A percentile compares a stretch with the other conserved stretches of the same genome.
These are phyloP conservation scores for Penicillium sp. DNA, from an alignment of 2,329 filamentous ascomycete genomes.

Conservation along the genomic window DNA sequence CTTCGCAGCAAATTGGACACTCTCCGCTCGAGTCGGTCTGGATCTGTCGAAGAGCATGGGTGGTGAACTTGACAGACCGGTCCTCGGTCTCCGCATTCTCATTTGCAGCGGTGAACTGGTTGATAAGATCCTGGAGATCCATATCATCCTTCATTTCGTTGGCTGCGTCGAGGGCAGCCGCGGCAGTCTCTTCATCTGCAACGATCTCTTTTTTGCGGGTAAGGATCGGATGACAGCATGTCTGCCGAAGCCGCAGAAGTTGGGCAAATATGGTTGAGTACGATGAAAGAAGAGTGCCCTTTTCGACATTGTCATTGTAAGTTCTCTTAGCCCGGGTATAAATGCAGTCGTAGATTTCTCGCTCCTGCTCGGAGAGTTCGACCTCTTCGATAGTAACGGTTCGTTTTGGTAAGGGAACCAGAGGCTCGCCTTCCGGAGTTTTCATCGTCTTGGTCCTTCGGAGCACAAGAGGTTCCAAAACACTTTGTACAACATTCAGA, in stretches of 20 bases:
- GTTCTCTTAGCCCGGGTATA: slow-evolving; percentile 75
- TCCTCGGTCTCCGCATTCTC: slow-evolving; percentile 50
- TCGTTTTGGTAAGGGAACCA: slow-evolving; percentile 78
- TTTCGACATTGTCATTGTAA: slow-evolving; percentile 80
- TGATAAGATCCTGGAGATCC: slow-evolving; percentile 82
- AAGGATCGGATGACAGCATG: slow-evolving; percentile 87
- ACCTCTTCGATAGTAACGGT: slow-evolving; percentile 81
- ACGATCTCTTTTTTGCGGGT: slow-evolving; percentile 80
- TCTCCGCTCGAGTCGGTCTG: slow-evolving; percentile 82
- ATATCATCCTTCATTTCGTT: slow-evolving; percentile 89
- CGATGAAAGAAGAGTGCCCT: slow-evolving; percentile 87
- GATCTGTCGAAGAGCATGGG: slow-evolving; percentile 84
- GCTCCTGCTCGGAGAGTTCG: slow-evolving; percentile 75
- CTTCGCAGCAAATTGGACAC: slow-evolving; percentile 90
- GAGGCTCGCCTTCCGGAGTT: slow-evolving; percentile 73
- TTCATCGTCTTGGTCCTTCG: slow-evolving; percentile 97
- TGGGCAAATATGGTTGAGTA: slow-evolving; percentile 98
- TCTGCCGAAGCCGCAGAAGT: slow-evolving; percentile 84
- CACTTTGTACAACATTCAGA: slow-evolving; percentile 93
- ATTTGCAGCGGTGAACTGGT: slow-evolving; percentile 69
- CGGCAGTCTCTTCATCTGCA: slow-evolving; percentile 80
- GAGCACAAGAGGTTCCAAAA: slow-evolving; percentile 91
- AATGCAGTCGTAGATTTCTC: slow-evolving; percentile 89
- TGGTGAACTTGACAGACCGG: slow-evolving; percentile 65
- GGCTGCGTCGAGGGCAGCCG: slow-evolving; percentile 67